These are phyloP conservation scores for Verticillium zaregamsianum DNA, from an alignment of 2,329 filamentous ascomycete species.

Conservation along the genomic window DNA sequence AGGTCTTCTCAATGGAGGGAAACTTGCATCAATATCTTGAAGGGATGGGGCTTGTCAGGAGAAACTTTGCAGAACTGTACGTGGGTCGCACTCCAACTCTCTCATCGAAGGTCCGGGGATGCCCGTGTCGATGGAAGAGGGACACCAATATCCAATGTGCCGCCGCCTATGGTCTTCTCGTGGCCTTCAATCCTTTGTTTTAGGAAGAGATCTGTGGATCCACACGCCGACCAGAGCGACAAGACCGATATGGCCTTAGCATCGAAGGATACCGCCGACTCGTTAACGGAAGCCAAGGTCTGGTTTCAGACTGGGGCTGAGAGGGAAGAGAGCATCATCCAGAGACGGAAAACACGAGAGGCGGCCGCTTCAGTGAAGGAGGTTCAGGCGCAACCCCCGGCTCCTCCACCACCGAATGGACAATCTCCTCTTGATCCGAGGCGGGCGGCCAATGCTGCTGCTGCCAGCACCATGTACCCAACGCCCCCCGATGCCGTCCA, in stretches of 20 bases:
- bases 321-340: conserved; percentile 41
- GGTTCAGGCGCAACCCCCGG: conserved; percentile 33
- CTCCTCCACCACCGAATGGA: conserved; percentile 38
- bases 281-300: conserved; percentile 39
- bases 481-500: conserved; percentile 67
- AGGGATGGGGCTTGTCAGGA: conserved; percentile 43
- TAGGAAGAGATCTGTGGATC: conserved; percentile 39
- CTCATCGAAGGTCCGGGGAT: conserved; percentile 39
- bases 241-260: conserved; percentile 33
- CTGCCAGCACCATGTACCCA: conserved; percentile 59
- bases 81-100: conserved; percentile 49
- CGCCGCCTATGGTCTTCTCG: conserved; percentile 35
- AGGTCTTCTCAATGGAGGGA: conserved; percentile 43
- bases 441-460: conserved; percentile 40
- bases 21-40: conserved; percentile 45
- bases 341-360: conserved; percentile 48
- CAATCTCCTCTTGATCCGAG: conserved; percentile 49
- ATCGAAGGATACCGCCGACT: conserved; percentile 41
- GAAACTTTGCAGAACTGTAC: conserved; percentile 36
- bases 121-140: conserved; percentile 36
- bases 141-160: conserved; percentile 25
- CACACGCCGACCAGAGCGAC: conserved; percentile 32
- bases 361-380: conserved; percentile 34
- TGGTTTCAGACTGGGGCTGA: conserved; percentile 43
- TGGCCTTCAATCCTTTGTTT: conserved; percentile 55